A percentile compares a stretch with the other conserved stretches of the same genome.
Conservation (phyloP, 495 filamentous ascomycete genomes). For the Daldinia bambusicola region DNA sequence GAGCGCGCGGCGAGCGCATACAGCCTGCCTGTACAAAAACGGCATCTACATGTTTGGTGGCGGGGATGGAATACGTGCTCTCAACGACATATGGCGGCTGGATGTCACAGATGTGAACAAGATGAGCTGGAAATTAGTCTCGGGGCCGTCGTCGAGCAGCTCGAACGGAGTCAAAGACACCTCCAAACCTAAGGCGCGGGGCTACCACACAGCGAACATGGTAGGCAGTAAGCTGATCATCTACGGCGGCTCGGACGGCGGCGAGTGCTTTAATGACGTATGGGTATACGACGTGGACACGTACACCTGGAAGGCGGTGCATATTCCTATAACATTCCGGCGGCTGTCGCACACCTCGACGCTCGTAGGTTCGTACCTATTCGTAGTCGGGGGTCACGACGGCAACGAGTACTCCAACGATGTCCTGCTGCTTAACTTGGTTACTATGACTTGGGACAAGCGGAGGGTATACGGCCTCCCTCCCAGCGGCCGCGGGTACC, state of each 20-base stretch:
- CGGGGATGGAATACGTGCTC: constrained; percentile 70
- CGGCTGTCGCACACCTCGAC: constrained; percentile 72
- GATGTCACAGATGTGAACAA: constrained; percentile 70
- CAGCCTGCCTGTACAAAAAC: constrained; percentile 72
- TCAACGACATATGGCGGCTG: constrained; percentile 74
- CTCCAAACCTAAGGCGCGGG: constrained; percentile 65
- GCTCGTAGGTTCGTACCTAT: constrained; percentile 72
- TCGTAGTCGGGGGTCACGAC: constrained; percentile 73
- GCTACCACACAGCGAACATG: constrained; percentile 77
- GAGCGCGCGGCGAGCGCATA: constrained; percentile 68
- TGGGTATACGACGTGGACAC: constrained; percentile 74
- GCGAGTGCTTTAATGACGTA: constrained; percentile 73
- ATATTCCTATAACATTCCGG: constrained; percentile 64
- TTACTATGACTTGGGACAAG: constrained; percentile 74
- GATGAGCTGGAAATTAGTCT: constrained; percentile 71
- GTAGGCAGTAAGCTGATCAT: constrained; percentile 74
- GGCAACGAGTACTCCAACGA: constrained; percentile 73
- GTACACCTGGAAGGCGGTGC: constrained; percentile 62
- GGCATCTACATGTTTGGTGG: constrained; percentile 75
- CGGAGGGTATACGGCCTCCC: constrained; percentile 70
- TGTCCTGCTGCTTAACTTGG: constrained; percentile 70
- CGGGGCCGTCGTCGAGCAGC: constrained; percentile 47
- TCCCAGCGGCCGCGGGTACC: constrained; percentile 70
- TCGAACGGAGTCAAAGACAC: constrained; percentile 39
- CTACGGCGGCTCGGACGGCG: constrained; percentile 72